Conservation (phyloP, 345 rosid genomes). For the Lepidium aucheri region DNA sequence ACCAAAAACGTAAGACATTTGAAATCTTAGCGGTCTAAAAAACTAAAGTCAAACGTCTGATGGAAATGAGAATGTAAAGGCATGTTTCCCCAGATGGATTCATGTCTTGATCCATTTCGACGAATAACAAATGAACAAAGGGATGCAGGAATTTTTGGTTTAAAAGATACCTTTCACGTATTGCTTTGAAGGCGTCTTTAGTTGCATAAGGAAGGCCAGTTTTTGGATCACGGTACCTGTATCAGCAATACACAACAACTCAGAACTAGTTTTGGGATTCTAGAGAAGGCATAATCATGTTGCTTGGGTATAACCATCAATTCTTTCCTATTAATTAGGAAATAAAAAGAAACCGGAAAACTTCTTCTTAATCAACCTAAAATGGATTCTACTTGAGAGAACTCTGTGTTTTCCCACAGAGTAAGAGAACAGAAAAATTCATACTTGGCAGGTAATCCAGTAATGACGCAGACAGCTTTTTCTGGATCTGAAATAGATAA, state of each 20-base stretch:
- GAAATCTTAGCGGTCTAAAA: background rate
- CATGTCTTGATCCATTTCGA: background rate
- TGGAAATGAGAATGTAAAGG: background rate
- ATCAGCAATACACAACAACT: constrained; percentile 7
- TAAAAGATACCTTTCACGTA: constrained; percentile 57
- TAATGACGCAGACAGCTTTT: constrained; percentile 68
- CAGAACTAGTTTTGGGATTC: background rate
- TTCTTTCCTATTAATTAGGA: background rate
- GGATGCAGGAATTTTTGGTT: background rate
- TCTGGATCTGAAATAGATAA: constrained; percentile 57
- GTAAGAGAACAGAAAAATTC: constrained; percentile 9
- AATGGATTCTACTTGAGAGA: background rate
- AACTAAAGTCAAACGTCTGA: background rate
- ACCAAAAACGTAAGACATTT: background rate
- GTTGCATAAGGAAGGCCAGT: constrained; percentile 87
- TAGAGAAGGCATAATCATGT: background rate
- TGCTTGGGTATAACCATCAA: background rate
- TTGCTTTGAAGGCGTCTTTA: constrained; percentile 73
- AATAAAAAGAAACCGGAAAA: background rate
- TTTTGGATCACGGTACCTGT: constrained; percentile 89
- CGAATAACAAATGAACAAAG: background rate
- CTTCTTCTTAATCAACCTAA: background rate
- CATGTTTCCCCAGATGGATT: background rate
- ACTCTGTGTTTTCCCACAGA: background rate
- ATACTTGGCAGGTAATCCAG: constrained; percentile 96